Evolutionary conservation across 805 yeast genomes (phyloP), one percentile per base, ranked within the genome.

Genomic region (Brettanomyces nanus): DNA sequence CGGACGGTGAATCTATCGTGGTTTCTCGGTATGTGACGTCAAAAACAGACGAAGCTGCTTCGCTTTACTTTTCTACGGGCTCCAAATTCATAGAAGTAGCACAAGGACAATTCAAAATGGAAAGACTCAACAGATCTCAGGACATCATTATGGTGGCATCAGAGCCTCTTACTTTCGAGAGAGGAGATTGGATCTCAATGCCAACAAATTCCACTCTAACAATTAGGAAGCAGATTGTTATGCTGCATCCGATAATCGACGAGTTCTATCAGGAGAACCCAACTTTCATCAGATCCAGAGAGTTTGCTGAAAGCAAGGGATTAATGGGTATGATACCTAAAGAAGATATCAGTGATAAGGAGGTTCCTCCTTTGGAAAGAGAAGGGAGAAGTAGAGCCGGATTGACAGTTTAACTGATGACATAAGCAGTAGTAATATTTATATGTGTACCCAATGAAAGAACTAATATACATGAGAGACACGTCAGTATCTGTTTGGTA

Each of bases 101-200:
- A 44, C 95, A 95, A 2, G 95, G 96, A 17, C 83, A 86, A 52
- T 92, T 85, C 64, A 74, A 84, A 51, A 87, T 92, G 96, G 97
- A 92, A 59, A 71, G 98, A 38, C 66, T 85, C 43, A 95, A 89
- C 59, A 71, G 97, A 38, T 83, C 92, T 7, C 97, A 90, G 59
- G 90, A 86, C 58, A 90, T 92, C 14, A 81, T 90, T n/a, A 82
- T 92, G 80, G 47, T 92, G 35, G 95, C 98, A 1, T 82, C 95
- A 14, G 98, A 92, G 55, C 98, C 98, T 0, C 68, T 92, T 40
- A 92, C 98, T 0, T 92, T 92, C 58, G 97, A 92, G 62, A 66
- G 98, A 39, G 90, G 89, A 28, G 98, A 92, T 61, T 92, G 98
- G 98, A 84, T 90, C 36, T 80, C 96, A 3, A 94, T 92, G 1